These are phyloP conservation scores for Giardia duodenalis DNA, from an alignment of 208 protist species.

Conservation along the genomic window DNA sequence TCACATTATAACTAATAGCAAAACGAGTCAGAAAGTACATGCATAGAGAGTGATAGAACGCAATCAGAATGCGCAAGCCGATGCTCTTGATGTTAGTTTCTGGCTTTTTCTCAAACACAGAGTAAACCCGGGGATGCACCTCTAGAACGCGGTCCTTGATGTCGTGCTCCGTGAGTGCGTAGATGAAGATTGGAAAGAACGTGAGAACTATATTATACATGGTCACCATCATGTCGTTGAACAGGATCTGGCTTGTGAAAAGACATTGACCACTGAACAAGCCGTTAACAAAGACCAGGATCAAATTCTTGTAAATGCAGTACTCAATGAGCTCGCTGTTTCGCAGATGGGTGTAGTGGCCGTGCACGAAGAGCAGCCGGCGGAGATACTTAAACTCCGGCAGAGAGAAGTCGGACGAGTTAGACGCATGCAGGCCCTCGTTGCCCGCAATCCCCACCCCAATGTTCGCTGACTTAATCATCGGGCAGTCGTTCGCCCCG, in stretches of 20 bases:
- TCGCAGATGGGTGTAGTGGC: background rate
- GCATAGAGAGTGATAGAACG: background rate
- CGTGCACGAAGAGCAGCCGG: conserved; percentile 13
- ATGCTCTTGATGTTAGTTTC: background rate
- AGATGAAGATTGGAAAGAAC: background rate
- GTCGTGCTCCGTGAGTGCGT: background rate
- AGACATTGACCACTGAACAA: background rate
- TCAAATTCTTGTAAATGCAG: conserved; percentile 20
- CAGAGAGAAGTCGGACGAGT: conserved; percentile 29
- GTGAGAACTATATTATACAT: conserved; percentile 28
- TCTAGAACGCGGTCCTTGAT: background rate
- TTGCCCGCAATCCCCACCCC: conserved; percentile 37
- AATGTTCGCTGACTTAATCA: conserved; percentile 37
- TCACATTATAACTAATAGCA: background rate
- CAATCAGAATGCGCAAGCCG: background rate
- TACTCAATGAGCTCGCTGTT: conserved; percentile 3
- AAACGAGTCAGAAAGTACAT: background rate
- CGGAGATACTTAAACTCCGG: background rate
- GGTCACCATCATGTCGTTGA: background rate
- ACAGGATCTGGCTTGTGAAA: background rate
- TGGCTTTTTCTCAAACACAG: background rate
- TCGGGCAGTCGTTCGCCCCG: conserved; percentile 36
- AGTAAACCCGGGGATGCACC: background rate
- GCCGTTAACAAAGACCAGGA: background rate
- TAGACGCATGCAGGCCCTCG: conserved; percentile 34